Evolutionary conservation across 1,284 basidiomycete genomes (phyloP).

Genomic region (Naganishia sp.): DNA sequence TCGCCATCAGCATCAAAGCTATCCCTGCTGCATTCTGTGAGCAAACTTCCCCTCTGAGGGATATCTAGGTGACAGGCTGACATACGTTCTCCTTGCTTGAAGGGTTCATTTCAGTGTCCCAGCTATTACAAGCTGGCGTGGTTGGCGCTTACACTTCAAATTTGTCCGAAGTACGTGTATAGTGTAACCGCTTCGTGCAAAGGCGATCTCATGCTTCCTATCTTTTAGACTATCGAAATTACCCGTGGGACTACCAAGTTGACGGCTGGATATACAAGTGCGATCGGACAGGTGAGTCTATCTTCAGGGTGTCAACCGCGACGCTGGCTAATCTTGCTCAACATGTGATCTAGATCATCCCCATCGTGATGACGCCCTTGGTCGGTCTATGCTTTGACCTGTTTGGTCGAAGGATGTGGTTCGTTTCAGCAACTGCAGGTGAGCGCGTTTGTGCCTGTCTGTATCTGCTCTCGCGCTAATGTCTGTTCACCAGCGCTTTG

Average conservation of each 20-base stretch:
- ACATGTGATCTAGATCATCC: conserved; percentile 44
- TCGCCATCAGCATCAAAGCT: conserved; percentile 22
- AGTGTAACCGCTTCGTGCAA: conserved; percentile 38
- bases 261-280: conserved; percentile 53
- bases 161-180: conserved; percentile 47
- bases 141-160: conserved; percentile 53
- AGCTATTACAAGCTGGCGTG: conserved; percentile 50
- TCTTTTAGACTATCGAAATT: conserved; percentile 17
- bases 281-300: conserved; percentile 17
- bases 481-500: conserved; percentile 38
- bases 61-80: background rate
- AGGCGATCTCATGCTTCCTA: conserved; percentile 16
- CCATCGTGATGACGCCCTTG: conserved; percentile 54
- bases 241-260: conserved; percentile 52
- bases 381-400: conserved; percentile 50
- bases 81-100: background rate
- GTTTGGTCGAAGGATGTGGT: conserved; percentile 47
- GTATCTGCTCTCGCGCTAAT: background rate
- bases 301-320: background rate
- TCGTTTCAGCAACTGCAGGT: conserved; percentile 35
- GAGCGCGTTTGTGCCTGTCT: background rate
- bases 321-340: background rate
- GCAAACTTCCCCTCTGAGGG: background rate
- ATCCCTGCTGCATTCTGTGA: conserved; percentile 43
- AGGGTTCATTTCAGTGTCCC: conserved; percentile 29